Evolutionary conservation across 495 filamentous ascomycete genomes (phyloP).

Genomic region (Letharia columbiana): DNA sequence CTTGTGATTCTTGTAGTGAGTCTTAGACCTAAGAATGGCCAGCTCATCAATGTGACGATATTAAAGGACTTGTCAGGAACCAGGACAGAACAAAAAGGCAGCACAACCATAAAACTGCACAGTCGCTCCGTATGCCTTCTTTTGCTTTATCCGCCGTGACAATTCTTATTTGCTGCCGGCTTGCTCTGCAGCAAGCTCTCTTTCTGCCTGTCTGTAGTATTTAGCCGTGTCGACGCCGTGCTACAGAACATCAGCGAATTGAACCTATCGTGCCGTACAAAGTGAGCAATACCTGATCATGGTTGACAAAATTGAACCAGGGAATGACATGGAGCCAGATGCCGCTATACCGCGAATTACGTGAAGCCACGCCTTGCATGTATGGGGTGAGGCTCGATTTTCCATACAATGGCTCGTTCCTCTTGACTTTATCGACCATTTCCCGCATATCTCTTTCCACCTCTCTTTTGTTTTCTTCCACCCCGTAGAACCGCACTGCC

Average conservation of each 20-base stretch:
- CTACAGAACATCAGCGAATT: slow-evolving; percentile 34
- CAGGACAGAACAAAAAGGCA: neutral
- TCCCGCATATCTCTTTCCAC: slow-evolving; percentile 94
- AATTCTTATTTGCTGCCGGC: slow-evolving; percentile 1
- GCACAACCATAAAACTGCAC: neutral
- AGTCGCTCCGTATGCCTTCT: neutral
- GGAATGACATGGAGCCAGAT: slow-evolving; percentile 76
- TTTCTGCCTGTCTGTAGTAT: slow-evolving; percentile 94
- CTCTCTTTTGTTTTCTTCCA: slow-evolving; percentile 83
- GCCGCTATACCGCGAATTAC: slow-evolving; percentile 85
- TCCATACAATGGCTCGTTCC: slow-evolving; percentile 84
- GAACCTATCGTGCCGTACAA: neutral
- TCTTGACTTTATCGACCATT: slow-evolving; percentile 94
- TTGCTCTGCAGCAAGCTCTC: slow-evolving; percentile 76
- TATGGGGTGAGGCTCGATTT: slow-evolving; percentile 65
- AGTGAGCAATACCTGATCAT: slow-evolving; percentile 55
- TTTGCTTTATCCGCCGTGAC: neutral
- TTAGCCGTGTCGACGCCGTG: slow-evolving; percentile 97
- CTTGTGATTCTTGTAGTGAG: neutral
- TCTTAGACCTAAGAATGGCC: neutral
- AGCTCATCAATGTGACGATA: neutral
- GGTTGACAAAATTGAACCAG: slow-evolving; percentile 97
- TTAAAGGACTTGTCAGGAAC: neutral
- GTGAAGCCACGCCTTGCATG: slow-evolving; percentile 85
- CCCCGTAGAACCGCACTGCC: slow-evolving; percentile 86